These are phyloP conservation scores for Lipomyces chichibuensis DNA, from an alignment of 805 yeast species.

Conservation along the genomic window DNA sequence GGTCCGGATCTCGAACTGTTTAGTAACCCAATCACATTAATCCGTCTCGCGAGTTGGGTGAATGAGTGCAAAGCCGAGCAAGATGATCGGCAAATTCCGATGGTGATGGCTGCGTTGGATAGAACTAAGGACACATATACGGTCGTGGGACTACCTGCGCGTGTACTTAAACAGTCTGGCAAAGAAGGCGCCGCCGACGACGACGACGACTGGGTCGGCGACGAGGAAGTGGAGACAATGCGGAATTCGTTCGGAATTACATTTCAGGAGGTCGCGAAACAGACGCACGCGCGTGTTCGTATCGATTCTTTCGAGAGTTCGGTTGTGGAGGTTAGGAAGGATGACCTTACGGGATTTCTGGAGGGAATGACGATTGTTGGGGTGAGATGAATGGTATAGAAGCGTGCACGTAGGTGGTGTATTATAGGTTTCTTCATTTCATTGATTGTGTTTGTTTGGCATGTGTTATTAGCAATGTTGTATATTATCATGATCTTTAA, in stretches of 20 bases:
- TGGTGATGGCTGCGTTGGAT: conserved; percentile 49
- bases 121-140: conserved; percentile 41
- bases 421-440: not conserved
- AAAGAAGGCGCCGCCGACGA: conserved; percentile 41
- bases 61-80: conserved; percentile 53
- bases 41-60: conserved; percentile 88
- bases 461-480: not conserved
- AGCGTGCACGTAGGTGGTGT: not conserved
- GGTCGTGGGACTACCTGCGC: conserved; percentile 27
- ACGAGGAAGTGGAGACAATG: conserved; percentile 51
- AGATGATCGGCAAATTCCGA: conserved; percentile 23
- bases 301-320: conserved; percentile 95
- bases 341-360: conserved; percentile 83
- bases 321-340: conserved; percentile 84
- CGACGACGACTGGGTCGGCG: conserved; percentile 38
- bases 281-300: conserved; percentile 83
- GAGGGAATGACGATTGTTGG: conserved; percentile 65
- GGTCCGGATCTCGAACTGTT: conserved; percentile 80
- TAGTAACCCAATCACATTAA: conserved; percentile 80
- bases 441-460: not conserved
- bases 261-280: conserved; percentile 82
- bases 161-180: conserved; percentile 7
- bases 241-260: conserved; percentile 87
- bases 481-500: not conserved
- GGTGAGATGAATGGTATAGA: conserved; percentile 48